These are phyloP conservation scores for Pseudogymnoascus sp. DNA, from an alignment of 2,329 filamentous ascomycete species.

Conservation along the genomic window DNA sequence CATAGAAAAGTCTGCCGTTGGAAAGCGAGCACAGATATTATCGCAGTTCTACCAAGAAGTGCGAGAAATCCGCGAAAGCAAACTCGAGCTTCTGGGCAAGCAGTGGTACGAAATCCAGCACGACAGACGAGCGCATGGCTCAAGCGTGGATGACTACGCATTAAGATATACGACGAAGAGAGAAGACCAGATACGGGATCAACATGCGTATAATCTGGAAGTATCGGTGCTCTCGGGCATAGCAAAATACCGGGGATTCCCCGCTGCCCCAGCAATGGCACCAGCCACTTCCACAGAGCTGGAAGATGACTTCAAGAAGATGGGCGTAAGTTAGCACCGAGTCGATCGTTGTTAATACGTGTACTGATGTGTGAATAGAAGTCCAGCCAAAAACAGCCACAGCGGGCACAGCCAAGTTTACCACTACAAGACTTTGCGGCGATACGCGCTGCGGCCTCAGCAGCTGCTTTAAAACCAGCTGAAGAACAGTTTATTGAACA, in stretches of 20 bases:
- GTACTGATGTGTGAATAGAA: constrained; percentile 20
- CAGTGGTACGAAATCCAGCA: constrained; percentile 91
- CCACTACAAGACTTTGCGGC: constrained; percentile 27
- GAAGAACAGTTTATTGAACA: constrained; percentile 84
- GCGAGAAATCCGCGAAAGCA: constrained; percentile 71
- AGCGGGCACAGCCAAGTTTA: constrained; percentile 19
- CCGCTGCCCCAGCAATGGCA: constrained; percentile 78
- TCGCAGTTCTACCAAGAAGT: constrained; percentile 84
- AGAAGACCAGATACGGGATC: constrained; percentile 71
- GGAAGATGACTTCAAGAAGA: constrained; percentile 80
- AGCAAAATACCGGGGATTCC: constrained; percentile 93
- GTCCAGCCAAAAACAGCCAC: constrained; percentile 21
- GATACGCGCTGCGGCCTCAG: constrained; percentile 25
- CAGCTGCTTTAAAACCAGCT: constrained; percentile 45
- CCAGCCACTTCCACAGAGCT: constrained; percentile 65
- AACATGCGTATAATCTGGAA: constrained; percentile 88
- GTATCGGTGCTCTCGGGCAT: constrained; percentile 85
- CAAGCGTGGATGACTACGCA: constrained; percentile 72
- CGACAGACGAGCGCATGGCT: constrained; percentile 70
- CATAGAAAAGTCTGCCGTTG: constrained; percentile 66
- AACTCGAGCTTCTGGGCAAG: constrained; percentile 72
- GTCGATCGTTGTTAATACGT: constrained; percentile 11
- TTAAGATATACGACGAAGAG: constrained; percentile 71
- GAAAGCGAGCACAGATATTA: constrained; percentile 76
- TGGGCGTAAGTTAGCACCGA: constrained; percentile 58